Evolutionary conservation across 805 yeast genomes (phyloP).

Genomic region (Wickerhamomyces bovis): DNA sequence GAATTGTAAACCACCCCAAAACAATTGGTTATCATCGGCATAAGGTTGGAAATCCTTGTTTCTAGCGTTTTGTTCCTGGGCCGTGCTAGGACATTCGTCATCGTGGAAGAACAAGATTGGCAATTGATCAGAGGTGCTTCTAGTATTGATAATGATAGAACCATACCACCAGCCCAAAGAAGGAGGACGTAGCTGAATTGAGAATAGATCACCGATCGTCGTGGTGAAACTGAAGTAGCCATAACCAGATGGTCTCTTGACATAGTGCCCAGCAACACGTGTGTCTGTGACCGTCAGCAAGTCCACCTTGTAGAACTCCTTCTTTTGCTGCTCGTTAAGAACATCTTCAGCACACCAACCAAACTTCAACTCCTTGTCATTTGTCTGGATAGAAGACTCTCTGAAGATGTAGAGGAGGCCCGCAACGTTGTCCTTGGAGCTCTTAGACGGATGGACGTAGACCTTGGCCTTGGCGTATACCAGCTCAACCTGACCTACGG

Average conservation of each 20-base stretch:
- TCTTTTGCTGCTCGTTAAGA: constrained; percentile 39
- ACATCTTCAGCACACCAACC: constrained; percentile 65
- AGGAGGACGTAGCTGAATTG: constrained; percentile 80
- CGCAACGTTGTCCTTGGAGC: constrained; percentile 67
- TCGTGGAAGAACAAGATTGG: constrained; percentile 94
- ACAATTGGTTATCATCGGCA: constrained; percentile 45
- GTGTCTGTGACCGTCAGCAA: constrained; percentile 14
- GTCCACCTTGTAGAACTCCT: constrained; percentile 45
- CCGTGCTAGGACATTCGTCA: constrained; percentile 73
- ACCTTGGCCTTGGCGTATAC: constrained; percentile 58
- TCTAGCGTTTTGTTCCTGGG: constrained; percentile 50
- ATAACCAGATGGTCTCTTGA: constrained; percentile 43
- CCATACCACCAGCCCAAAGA: constrained; percentile 91
- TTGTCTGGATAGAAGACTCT: constrained; percentile 39
- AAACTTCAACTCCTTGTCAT: constrained; percentile 47
- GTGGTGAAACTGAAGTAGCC: constrained; percentile 65
- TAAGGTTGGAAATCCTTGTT: constrained; percentile 73
- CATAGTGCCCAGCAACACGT: constrained; percentile 25
- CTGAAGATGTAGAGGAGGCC: constrained; percentile 69
- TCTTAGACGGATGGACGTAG: constrained; percentile 74
- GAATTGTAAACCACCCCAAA: constrained; percentile 92
- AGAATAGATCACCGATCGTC: constrained; percentile 55
- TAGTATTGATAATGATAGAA: constrained; percentile 68
- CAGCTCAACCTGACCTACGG: constrained; percentile 23
- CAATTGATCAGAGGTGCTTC: constrained; percentile 49